Evolutionary conservation across 2,329 filamentous ascomycete species (phyloP).

Genomic region (Spiromastix sp.): DNA sequence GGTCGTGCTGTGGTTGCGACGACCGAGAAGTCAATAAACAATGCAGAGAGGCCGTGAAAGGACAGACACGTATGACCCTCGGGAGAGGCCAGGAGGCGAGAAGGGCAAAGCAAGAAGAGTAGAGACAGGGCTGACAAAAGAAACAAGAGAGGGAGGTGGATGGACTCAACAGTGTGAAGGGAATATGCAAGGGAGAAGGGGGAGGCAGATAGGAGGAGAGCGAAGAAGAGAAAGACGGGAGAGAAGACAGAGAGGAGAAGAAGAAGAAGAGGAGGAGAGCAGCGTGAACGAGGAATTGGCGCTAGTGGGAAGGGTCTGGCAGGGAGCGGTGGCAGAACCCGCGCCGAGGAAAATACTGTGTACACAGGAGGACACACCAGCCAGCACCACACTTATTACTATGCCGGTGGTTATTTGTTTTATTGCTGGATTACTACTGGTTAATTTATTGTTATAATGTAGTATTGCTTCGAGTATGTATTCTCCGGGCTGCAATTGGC

Average conservation of each 20-base stretch:
- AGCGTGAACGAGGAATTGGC: conserved; percentile 12
- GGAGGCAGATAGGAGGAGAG: conserved; percentile 7
- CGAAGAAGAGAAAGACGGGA: conserved; percentile 9
- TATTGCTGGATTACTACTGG: no score
- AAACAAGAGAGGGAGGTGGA: conserved; percentile 3
- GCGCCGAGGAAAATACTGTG: conserved; percentile 8
- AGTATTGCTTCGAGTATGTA: no score
- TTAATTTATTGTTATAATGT: no score
- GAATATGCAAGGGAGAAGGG: conserved; percentile 7
- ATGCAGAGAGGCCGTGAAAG: no score
- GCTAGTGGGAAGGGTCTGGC: conserved; percentile 16
- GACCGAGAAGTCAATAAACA: no score
- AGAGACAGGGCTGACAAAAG: no score
- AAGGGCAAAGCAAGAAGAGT: conserved; percentile 6
- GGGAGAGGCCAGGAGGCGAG: neutral
- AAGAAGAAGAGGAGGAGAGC: conserved; percentile 10
- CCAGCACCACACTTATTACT: no score
- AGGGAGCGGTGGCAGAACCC: conserved; percentile 3
- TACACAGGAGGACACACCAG: no score
- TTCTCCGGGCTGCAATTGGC: no score
- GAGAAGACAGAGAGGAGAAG: conserved; percentile 6
- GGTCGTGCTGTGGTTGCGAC: no score
- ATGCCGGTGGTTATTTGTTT: no score
- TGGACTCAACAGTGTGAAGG: conserved; percentile 2
- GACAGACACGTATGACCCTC: neutral